Evolutionary conservation across 2,329 filamentous ascomycete species (phyloP), one percentile per base, ranked within the genome.

Genomic region (Lecanicillium sp.): DNA sequence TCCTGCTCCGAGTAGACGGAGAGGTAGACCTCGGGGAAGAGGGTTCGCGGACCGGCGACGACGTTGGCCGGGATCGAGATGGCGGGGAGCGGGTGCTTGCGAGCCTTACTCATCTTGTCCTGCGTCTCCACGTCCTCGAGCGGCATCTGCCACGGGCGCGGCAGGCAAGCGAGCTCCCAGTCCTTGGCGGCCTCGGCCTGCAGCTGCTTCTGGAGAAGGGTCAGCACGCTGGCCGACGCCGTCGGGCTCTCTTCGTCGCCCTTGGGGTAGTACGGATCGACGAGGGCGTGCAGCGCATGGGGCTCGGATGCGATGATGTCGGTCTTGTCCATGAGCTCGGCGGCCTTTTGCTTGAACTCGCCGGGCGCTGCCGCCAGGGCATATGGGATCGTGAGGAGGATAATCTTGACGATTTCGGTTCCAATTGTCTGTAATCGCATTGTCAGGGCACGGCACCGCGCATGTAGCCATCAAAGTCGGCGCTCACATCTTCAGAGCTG

Each of bases 401-500:
- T 96, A 58, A 96, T 90, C 69, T 96, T 97, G 64, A 96, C 90
- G 27, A 98, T 79, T 69, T 97, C 93, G 35, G 94, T 83, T 41
- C 81, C 81, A 53, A 84, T 79, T 0, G 78, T 83, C 78, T 83
- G 29, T 17, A 35, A 27, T 11, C 14, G 4, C 3, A 42, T 27
- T 33, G 19, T 47, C 14, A 26, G 24, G 12, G 17, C 9, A 27
- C 38, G 33, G 27, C 23, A 38, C 20, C 14, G 14, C 20, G 17
- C 15, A 40, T 15, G n/a, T 10, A 19, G 9, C 20, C 17, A 38
- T 37, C 27, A 33, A 21, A 49, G 23, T 7, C 29, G 37, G 19
- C 42, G 74, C 86, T 73, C 67, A 93, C 89, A 69, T 97, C 91
- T 60, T 96, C 91, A 14, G 87, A 90, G 58, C 88, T 94, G 7